Percentiles rank a stretch among this genome's conserved stretches.
Conservation (phyloP, 805 yeast genomes). For the Kodamaea lidongshanica region DNA sequence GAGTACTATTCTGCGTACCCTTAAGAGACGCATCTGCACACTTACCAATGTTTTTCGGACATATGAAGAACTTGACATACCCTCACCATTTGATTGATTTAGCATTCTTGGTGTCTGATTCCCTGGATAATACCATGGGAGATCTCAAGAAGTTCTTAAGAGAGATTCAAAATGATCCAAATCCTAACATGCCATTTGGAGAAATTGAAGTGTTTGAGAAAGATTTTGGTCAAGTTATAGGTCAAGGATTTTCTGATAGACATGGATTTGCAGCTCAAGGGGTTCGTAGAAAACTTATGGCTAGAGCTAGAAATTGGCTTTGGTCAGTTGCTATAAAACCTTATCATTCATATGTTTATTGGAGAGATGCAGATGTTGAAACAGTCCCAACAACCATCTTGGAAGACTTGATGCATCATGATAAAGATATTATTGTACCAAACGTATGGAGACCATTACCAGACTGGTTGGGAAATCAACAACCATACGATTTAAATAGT, state of each 20-base stretch:
- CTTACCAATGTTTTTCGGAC: constrained; percentile 82
- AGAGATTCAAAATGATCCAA: constrained; percentile 60
- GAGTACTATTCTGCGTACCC: constrained; percentile 82
- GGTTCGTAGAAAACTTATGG: constrained; percentile 91
- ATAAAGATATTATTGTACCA: constrained; percentile 89
- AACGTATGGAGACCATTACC: constrained; percentile 90
- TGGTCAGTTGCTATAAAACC: constrained; percentile 82
- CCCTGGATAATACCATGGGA: constrained; percentile 81
- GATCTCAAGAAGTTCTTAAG: constrained; percentile 51
- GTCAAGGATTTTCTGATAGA: constrained; percentile 88
- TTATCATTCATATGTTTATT: constrained; percentile 90
- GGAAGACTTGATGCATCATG: constrained; percentile 90
- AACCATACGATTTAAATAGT: constrained; percentile 77
- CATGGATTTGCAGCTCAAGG: constrained; percentile 97
- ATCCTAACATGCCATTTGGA: constrained; percentile 63
- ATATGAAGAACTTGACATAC: constrained; percentile 72
- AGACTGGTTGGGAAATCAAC: constrained; percentile 79
- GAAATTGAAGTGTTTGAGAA: constrained; percentile 82
- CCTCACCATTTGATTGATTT: constrained; percentile 81
- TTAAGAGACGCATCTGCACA: constrained; percentile 88
- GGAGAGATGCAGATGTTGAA: constrained; percentile 98
- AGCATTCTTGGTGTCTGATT: constrained; percentile 84
- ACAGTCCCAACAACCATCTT: constrained; percentile 76
- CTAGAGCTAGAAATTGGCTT: constrained; percentile 91
- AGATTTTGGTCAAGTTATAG: constrained; percentile 89